phyloP scores from a whole-genome alignment of 2,329 filamentous ascomycete genomes.

The Colletotrichum agaves region DNA sequence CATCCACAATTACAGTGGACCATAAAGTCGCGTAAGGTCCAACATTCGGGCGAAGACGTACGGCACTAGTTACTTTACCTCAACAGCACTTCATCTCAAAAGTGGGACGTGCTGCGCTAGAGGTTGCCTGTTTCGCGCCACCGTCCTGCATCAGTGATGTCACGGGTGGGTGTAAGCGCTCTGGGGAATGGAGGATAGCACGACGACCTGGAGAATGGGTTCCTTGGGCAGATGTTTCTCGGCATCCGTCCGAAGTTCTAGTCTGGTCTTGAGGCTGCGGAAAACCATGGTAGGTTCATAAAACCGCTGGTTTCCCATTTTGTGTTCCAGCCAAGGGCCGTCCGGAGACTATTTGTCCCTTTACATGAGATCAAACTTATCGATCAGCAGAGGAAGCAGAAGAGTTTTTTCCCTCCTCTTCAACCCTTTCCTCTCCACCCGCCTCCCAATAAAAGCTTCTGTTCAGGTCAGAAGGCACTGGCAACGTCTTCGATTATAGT shows the following conservation, averaged over 20 bases:
- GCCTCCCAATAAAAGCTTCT: neutral
- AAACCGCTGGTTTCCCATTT: neutral
- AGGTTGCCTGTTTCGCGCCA: constrained; percentile 32
- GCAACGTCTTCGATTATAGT: neutral
- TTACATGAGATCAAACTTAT: too few relatives aligned
- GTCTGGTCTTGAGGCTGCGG: neutral
- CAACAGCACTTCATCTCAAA: constrained; percentile 20
- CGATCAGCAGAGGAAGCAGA: too few relatives aligned
- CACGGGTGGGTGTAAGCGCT: constrained; percentile 27
- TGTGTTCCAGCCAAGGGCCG: too few relatives aligned
- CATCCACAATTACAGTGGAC: constrained; percentile 10
- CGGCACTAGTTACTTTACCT: constrained; percentile 16
- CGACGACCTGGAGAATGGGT: constrained; percentile 5
- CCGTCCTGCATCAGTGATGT: constrained; percentile 25
- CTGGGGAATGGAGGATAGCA: neutral
- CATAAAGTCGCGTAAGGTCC: constrained; percentile 5
- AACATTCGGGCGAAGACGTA: neutral
- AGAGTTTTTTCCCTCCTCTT: too few relatives aligned
- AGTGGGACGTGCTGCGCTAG: constrained; percentile 33
- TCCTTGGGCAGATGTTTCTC: constrained; percentile 5
- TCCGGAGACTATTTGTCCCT: too few relatives aligned
- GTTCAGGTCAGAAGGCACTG: neutral
- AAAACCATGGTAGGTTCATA: neutral
- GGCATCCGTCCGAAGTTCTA: constrained; percentile 27
- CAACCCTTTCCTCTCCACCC: too few relatives aligned